Evolutionary conservation across 2,329 filamentous ascomycete species (phyloP).

Genomic region (Chaetomium olivaceum): DNA sequence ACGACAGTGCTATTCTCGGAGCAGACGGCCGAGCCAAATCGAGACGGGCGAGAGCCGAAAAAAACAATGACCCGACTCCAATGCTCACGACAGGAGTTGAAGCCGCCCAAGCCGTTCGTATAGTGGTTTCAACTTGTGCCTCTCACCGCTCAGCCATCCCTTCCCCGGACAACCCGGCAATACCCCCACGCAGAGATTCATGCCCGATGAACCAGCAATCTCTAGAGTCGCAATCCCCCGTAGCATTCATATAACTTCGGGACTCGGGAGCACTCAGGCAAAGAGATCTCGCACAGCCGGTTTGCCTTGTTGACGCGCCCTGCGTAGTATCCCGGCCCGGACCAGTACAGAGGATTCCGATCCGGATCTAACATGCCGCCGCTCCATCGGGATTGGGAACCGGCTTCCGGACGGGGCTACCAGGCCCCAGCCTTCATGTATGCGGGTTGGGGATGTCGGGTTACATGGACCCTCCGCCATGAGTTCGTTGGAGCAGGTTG

Average conservation of each 20-base stretch:
- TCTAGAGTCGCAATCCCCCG: background rate
- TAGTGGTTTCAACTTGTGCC: background rate
- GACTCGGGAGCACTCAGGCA: background rate
- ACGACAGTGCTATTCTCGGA: constrained; percentile 12
- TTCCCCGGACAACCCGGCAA: background rate
- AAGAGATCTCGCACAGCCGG: background rate
- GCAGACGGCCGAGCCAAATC: background rate
- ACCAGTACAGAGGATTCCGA: background rate
- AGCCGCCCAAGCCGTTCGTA: background rate
- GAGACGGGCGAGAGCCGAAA: background rate
- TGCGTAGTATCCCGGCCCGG: constrained; percentile 5
- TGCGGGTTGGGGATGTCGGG: background rate
- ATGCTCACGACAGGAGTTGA: background rate
- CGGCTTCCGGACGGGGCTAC: background rate
- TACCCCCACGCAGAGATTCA: background rate
- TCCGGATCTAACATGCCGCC: constrained; percentile 2
- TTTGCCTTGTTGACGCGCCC: background rate
- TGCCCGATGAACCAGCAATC: background rate
- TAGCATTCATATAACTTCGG: background rate
- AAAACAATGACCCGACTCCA: background rate
- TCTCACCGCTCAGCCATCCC: background rate
- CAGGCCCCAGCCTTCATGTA: background rate
- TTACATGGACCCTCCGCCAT: background rate
- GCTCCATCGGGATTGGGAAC: constrained; percentile 6
- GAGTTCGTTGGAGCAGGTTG: background rate